These are phyloP conservation scores for Medakamo hakoo DNA, from an alignment of 139 green algal genomes.

Conservation along the genomic window DNA sequence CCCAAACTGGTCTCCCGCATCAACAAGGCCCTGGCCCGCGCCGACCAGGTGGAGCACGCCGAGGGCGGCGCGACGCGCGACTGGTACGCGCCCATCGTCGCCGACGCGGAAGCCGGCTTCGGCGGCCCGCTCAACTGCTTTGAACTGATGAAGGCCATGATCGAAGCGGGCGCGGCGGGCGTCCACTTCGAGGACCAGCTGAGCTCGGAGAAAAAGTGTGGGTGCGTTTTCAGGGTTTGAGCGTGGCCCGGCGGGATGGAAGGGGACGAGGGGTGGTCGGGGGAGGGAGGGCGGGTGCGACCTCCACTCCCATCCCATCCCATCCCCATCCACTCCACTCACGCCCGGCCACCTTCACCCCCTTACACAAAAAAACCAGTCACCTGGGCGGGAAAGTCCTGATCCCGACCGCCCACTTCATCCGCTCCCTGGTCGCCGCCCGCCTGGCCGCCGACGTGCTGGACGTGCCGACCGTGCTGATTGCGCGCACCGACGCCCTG, in stretches of 20 bases:
- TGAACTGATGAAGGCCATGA: slow-evolving; percentile 62
- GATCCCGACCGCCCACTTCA: slow-evolving; percentile 46
- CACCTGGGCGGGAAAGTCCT: slow-evolving; percentile 70
- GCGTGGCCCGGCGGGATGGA: too few relatives aligned
- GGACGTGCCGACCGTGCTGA: slow-evolving; percentile 50
- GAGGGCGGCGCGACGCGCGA: slow-evolving; percentile 38
- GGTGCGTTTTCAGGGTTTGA: too few relatives aligned
- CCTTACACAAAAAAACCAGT: too few relatives aligned
- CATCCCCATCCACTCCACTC: too few relatives aligned
- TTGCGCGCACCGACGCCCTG: slow-evolving; percentile 63
- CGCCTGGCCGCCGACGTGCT: slow-evolving; percentile 60
- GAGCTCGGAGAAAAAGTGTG: slow-evolving; percentile 43
- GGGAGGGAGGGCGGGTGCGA: too few relatives aligned
- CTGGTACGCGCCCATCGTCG: slow-evolving; percentile 63
- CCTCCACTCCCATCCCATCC: too few relatives aligned
- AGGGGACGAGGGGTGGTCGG: too few relatives aligned
- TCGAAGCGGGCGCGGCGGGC: slow-evolving; percentile 49
- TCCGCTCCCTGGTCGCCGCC: slow-evolving; percentile 58
- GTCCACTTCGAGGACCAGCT: slow-evolving; percentile 74
- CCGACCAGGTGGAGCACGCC: slow-evolving; percentile 58
- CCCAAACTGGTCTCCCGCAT: slow-evolving; percentile 50
- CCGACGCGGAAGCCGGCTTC: slow-evolving; percentile 72
- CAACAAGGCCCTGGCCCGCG: slow-evolving; percentile 50
- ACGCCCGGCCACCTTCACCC: too few relatives aligned
- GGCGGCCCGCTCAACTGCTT: slow-evolving; percentile 72